Conservation (phyloP, 2,329 filamentous ascomycete species). For the Mycogone perniciosa region DNA sequence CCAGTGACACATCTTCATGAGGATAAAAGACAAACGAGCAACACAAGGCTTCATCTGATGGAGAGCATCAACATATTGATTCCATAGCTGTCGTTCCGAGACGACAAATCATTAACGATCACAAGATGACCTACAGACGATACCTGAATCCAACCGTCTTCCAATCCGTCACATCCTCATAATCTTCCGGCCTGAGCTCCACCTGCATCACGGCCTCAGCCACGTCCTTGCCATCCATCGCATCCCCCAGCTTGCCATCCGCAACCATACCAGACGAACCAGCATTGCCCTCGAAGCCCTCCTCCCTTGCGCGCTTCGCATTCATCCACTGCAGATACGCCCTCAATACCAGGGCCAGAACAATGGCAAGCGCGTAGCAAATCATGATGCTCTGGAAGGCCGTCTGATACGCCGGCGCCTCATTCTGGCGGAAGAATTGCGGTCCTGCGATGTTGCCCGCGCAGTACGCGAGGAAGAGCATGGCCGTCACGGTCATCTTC, state of each 20-base stretch:
- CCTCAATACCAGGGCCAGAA: conserved; percentile 38
- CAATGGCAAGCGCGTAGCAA: conserved; percentile 46
- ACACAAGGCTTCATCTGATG: too few relatives aligned
- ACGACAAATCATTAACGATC: too few relatives aligned
- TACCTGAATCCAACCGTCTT: conserved; percentile 54
- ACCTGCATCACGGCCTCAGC: conserved; percentile 29
- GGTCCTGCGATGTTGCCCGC: conserved; percentile 51
- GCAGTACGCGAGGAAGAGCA: conserved; percentile 51
- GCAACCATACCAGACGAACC: conserved; percentile 35
- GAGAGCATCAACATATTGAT: too few relatives aligned
- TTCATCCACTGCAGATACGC: conserved; percentile 43
- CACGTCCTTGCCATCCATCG: conserved; percentile 19
- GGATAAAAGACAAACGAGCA: too few relatives aligned
- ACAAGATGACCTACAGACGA: conserved; percentile 32
- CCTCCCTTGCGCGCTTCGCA: conserved; percentile 31
- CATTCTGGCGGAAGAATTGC: conserved; percentile 44
- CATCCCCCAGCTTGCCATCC: conserved; percentile 29
- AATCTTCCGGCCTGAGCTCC: conserved; percentile 38
- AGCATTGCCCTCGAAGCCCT: conserved; percentile 40
- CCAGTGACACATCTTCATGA: too few relatives aligned
- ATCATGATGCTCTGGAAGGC: conserved; percentile 51
- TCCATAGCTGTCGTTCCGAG: too few relatives aligned
- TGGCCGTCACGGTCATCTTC: conserved; percentile 52
- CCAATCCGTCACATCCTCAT: conserved; percentile 56
- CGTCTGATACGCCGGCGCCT: conserved; percentile 46